Evolutionary conservation across 208 protist genomes (phyloP), one percentile per base, ranked within the genome.

Genomic region (Angomonas desouzai): DNA sequence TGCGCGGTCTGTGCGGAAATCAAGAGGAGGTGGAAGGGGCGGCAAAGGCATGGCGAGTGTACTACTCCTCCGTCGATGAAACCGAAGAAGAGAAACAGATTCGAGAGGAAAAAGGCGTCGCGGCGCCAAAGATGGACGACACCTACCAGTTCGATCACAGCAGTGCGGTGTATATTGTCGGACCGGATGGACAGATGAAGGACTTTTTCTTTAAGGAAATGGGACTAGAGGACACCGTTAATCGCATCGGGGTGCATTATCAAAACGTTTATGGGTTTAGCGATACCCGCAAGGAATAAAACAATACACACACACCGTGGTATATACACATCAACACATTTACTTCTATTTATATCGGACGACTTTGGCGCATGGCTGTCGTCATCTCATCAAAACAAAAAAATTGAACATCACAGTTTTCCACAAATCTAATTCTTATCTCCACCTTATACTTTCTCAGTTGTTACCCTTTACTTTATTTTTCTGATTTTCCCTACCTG

Each of bases 181-280:
- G 85, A 0, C 84, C 85, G 9, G 85, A 94, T 64, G 85, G 88
- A 9, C 91, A 94, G 49, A 85, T 94, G 81, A 88, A 88, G 57
- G 88, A 94, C 70, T 94, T 94, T 55, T 91, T 91, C 63, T 92
- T 91, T 62, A 75, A 81, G 51, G 88, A 92, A 43, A 94, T 94
- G 84, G 83, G 85, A n/a, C 43, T 85, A 1, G 56, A 80, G 0
- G 72, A 92, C 51, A 68, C 66, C 10, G 76, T 94, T 1, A 70
- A 76, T 25, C 74, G 85, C 55, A 65, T 94, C 0, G 77, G 74
- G 1, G 70, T 94, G 23, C 88, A 94, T 69, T 73, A 77, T 55
- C 65, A 67, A 16, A 76, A 91, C 36, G 74, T 89, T 0, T 94
- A 94, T 56, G 88, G 87, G 22, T 89, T 93, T 25, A 87, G 75